Evolutionary conservation across 139 green algal species (phyloP).

Genomic region (Penium margaritaceum): DNA sequence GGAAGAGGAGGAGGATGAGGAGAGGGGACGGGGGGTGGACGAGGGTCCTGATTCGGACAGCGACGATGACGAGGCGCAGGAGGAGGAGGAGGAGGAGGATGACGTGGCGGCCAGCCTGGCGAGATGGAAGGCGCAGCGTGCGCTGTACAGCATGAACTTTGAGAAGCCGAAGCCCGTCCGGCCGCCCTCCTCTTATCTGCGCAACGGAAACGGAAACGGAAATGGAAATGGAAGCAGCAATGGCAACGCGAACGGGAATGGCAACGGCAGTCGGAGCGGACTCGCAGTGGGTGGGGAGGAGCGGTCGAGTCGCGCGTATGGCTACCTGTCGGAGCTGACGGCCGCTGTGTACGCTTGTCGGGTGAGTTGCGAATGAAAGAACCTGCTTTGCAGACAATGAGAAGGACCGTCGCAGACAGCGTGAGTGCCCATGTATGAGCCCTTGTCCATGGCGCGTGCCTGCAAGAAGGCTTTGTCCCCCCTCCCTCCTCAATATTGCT

Average conservation of each 20-base stretch:
- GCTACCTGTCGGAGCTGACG: constrained; percentile 20
- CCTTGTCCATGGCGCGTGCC: too few species aligned
- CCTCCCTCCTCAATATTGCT: too few species aligned
- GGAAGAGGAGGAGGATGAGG: too few species aligned
- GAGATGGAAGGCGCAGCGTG: constrained; percentile 4
- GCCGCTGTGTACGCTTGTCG: constrained; percentile 18
- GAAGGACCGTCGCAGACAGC: too few species aligned
- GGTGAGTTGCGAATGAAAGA: background rate
- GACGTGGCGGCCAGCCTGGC: background rate
- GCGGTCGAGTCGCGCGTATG: background rate
- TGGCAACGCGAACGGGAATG: too few species aligned
- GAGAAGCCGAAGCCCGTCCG: background rate
- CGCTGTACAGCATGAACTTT: constrained; percentile 5
- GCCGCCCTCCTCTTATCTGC: background rate
- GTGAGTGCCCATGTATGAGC: too few species aligned
- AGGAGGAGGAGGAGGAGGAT: background rate
- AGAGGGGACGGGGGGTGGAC: background rate
- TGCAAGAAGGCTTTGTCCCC: too few species aligned
- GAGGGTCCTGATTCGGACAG: too few species aligned
- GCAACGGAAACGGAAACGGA: background rate
- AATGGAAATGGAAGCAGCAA: background rate
- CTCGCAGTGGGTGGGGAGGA: constrained; percentile 15
- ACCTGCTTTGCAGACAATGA: too few species aligned
- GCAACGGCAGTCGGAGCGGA: too few species aligned
- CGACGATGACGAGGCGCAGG: too few species aligned